Conservation (phyloP, 495 filamentous ascomycete species). For the Entonaema liquescens region DNA sequence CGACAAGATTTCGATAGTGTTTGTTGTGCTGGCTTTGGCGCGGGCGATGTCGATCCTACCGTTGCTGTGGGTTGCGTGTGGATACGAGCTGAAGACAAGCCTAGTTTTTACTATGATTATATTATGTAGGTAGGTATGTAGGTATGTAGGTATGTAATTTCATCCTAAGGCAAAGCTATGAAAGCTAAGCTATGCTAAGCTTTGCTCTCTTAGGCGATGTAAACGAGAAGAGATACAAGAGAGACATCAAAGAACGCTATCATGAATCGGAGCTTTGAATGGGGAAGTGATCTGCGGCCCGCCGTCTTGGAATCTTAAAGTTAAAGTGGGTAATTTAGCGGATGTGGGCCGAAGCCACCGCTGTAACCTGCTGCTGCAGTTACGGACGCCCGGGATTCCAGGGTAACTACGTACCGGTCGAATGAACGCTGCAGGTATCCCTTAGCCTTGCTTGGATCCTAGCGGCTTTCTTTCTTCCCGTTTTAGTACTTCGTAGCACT, state of each 20-base stretch:
- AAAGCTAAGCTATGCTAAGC: too few relatives aligned
- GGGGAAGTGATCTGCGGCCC: slow-evolving; percentile 35
- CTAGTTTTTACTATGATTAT: too few relatives aligned
- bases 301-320: slow-evolving; percentile 24
- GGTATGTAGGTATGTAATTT: too few relatives aligned
- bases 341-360: slow-evolving; percentile 35
- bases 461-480: slow-evolving; percentile 19
- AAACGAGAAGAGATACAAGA: neutral
- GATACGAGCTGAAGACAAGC: slow-evolving; percentile 33
- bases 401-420: neutral
- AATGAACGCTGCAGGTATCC: slow-evolving; percentile 3
- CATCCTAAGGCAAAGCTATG: too few relatives aligned
- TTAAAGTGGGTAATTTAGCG: slow-evolving; percentile 1
- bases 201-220: too few relatives aligned
- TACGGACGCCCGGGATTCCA: slow-evolving; percentile 15
- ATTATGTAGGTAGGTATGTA: too few relatives aligned
- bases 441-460: neutral
- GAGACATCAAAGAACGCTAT: neutral
- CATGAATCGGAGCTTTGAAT: slow-evolving; percentile 9
- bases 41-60: slow-evolving; percentile 19
- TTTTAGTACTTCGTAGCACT: slow-evolving; percentile 37
- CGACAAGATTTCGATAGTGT: slow-evolving; percentile 34
- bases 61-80: slow-evolving; percentile 28
- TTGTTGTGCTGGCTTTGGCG: slow-evolving; percentile 15
- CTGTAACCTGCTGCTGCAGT: slow-evolving; percentile 12